Base-by-base conservation (phyloP, 371 early-diverging fungal genomes). In the Mucor sp. region DNA sequence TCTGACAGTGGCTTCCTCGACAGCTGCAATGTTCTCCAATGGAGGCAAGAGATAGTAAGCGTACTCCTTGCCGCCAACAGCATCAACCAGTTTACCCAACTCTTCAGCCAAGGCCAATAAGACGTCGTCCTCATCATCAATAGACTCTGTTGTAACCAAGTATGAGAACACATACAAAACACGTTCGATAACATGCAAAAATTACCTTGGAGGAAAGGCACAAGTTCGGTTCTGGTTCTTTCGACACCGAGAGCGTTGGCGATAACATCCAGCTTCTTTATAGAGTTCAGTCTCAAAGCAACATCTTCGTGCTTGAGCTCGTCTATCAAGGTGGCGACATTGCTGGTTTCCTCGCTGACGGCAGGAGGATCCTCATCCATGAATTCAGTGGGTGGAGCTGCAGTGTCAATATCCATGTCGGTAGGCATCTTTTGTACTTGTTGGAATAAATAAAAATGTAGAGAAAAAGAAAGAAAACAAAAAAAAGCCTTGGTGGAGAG, bases 231-330 rank as follows among this genome's bases (percentile, higher is more conserved):
- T 60, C 99, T 89, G 28, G 99, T 93, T 66, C 99, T 90, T 77
- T 97, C 96, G 48, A 90, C 93, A 47, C 99, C 99, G 41, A 99
- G 87, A 17, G 98, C 98, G 44, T 93, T 84, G 14, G 98, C 97
- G 70, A 99, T 97, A 63, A 95, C 91, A 57, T 89, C 78, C 41
- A 99, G 86, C 33, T 96, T 91, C 71, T 90, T 87, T 72, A 97
- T 94, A 65, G 98, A 96, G 69, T 95, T 95, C 60, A 98, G 87
- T 64, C 98, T 89, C 74, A 93, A 87, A 44, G 91, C 84, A 43
- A 96, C 90, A 81, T 97, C 98, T 76, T 99, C 99, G 82, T 96
- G 96, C 83, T 97, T 97, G 63, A 99, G 89, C 81, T 98, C 98
- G 85, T 99, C 99, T 77, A 97, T 92, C 66, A 96, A 80, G 55